Conservation (phyloP, 2,329 filamentous ascomycete genomes). For the Amesomyces nigricolor region DNA sequence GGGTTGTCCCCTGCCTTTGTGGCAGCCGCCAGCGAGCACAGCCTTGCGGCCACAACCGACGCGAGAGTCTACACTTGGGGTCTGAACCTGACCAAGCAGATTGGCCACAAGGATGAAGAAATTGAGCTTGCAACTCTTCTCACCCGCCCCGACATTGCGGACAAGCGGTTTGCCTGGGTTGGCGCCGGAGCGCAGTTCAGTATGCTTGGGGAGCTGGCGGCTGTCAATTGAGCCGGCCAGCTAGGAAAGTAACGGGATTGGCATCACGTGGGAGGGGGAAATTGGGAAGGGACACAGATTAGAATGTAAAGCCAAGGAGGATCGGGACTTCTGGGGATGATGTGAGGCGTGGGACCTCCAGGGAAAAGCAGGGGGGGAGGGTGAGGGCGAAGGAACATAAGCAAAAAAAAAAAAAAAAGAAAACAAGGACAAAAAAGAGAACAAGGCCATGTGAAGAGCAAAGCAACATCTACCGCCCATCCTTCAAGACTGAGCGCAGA, state of each 20-base stretch:
- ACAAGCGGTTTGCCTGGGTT: slow-evolving; percentile 67
- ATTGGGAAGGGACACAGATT: no score
- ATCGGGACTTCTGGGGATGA: background rate
- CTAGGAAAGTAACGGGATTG: no score
- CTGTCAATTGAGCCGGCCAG: background rate
- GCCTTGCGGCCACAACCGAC: slow-evolving; percentile 59
- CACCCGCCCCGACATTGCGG: slow-evolving; percentile 73
- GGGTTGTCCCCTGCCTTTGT: slow-evolving; percentile 51
- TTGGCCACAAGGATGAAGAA: slow-evolving; percentile 69
- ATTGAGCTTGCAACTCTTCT: slow-evolving; percentile 70
- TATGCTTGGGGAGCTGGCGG: slow-evolving; percentile 41
- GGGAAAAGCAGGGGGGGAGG: background rate
- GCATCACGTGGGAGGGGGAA: background rate
- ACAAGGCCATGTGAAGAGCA: background rate
- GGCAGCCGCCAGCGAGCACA: slow-evolving; percentile 64
- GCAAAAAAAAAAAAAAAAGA: background rate
- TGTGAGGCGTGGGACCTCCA: no score
- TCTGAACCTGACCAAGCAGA: slow-evolving; percentile 73
- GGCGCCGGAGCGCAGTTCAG: slow-evolving; percentile 80
- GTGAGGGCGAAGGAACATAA: background rate
- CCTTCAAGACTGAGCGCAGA: background rate
- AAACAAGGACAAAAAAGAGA: background rate
- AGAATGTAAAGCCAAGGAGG: background rate
- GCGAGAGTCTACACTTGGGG: slow-evolving; percentile 73
- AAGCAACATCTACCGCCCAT: background rate